phyloP scores from a whole-genome alignment of 352 stramenopile genomes.

The Thalassiosira livingstoniorum region DNA sequence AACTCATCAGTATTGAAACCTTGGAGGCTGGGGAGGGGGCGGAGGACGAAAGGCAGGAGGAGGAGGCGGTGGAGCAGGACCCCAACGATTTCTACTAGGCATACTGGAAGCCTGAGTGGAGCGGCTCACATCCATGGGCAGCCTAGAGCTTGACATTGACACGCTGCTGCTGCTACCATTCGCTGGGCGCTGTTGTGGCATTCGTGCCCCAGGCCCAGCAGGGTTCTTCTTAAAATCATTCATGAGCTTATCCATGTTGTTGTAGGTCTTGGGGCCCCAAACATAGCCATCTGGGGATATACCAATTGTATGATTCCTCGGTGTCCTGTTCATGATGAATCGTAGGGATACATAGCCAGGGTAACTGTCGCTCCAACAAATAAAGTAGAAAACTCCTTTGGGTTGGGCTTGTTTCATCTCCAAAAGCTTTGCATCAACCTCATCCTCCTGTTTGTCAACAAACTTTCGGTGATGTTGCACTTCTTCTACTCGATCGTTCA shows the following conservation, averaged over 20 bases:
- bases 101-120: not conserved
- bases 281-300: conserved; percentile 83
- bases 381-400: conserved; percentile 74
- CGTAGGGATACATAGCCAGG: conserved; percentile 81
- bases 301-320: conserved; percentile 76
- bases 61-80: conserved; percentile 7
- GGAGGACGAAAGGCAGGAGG: conserved; percentile 21
- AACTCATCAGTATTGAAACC: too few species aligned
- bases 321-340: conserved; percentile 77
- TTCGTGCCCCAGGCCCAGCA: conserved; percentile 48
- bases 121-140: not conserved
- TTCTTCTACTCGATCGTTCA: conserved; percentile 85
- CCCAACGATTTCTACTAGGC: conserved; percentile 6
- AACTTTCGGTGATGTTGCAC: conserved; percentile 84
- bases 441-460: conserved; percentile 79
- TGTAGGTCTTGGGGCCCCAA: conserved; percentile 73
- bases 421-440: conserved; percentile 80
- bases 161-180: conserved; percentile 19
- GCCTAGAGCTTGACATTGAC: conserved; percentile 36
- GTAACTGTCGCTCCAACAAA: conserved; percentile 84
- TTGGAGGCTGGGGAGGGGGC: too few species aligned
- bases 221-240: conserved; percentile 87
- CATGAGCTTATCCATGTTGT: conserved; percentile 75
- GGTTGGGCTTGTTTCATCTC: conserved; percentile 74
- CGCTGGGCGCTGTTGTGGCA: conserved; percentile 19